Evolutionary conservation across 2,329 filamentous ascomycete species (phyloP).

Genomic region (Fusarium mangiferae): DNA sequence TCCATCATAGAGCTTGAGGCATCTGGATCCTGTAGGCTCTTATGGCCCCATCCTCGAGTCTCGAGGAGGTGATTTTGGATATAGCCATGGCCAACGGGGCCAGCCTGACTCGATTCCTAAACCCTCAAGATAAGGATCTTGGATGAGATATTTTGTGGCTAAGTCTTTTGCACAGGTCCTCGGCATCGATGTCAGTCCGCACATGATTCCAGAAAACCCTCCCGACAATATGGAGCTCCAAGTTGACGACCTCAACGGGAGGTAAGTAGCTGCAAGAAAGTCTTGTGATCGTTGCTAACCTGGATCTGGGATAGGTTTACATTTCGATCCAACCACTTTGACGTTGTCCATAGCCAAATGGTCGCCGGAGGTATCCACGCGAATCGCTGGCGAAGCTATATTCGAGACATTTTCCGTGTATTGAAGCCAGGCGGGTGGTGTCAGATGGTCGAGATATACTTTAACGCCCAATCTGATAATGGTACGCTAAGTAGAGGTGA

Average conservation of each 20-base stretch:
- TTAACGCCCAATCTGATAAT: constrained; percentile 86
- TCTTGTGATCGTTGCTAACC: constrained; percentile 6
- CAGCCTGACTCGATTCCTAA: background rate
- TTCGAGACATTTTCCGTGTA: constrained; percentile 78
- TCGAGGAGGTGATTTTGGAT: too few relatives aligned
- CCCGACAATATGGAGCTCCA: constrained; percentile 77
- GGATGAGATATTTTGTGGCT: background rate
- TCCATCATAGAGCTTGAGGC: background rate
- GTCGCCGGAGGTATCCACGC: constrained; percentile 77
- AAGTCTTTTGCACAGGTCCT: constrained; percentile 63
- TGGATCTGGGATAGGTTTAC: constrained; percentile 61
- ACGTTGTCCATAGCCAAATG: constrained; percentile 83
- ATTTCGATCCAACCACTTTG: constrained; percentile 77
- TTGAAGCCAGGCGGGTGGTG: constrained; percentile 83
- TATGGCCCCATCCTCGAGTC: background rate
- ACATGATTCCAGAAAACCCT: constrained; percentile 71
- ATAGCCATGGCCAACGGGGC: background rate
- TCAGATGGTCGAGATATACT: constrained; percentile 89
- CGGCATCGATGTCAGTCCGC: constrained; percentile 77
- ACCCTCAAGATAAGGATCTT: background rate
- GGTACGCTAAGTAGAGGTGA: constrained; percentile 75
- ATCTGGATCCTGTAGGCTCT: background rate
- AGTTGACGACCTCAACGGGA: constrained; percentile 76
- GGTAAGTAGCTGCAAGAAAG: constrained; percentile 51
- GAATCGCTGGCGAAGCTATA: constrained; percentile 78